Evolutionary conservation across 1,284 basidiomycete genomes (phyloP).

Genomic region (Tausonia pullulans): DNA sequence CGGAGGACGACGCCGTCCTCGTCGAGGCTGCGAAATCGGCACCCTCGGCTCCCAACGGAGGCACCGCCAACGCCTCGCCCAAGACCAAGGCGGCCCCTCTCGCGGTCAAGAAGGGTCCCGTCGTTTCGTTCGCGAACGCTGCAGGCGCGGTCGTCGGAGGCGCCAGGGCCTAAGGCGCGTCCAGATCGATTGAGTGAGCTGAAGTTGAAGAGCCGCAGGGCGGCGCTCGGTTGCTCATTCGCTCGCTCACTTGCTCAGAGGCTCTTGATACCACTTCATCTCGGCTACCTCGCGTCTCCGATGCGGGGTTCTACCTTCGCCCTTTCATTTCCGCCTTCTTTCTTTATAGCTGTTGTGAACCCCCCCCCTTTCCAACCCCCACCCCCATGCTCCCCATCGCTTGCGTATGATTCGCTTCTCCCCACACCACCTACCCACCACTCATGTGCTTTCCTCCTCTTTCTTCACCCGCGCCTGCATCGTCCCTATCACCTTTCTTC

Average conservation of each 20-base stretch:
- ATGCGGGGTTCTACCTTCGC: no score
- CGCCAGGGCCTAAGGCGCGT: no score
- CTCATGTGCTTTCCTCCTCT: neutral
- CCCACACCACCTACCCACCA: neutral
- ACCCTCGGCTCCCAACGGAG: constrained; percentile 15
- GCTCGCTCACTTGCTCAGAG: neutral
- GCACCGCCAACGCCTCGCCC: neutral
- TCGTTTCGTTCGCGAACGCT: neutral
- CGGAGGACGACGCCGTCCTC: constrained; percentile 31
- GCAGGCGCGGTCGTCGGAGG: neutral
- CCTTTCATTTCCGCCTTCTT: neutral
- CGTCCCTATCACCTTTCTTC: neutral
- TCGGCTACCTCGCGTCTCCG: no score
- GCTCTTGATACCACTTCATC: neutral
- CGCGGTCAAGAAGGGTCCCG: neutral
- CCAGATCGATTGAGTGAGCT: neutral
- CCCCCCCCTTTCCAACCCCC: no score
- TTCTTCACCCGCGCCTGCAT: neutral
- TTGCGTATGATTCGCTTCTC: neutral
- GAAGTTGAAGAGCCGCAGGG: neutral
- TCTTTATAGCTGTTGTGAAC: neutral
- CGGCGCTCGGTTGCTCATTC: neutral
- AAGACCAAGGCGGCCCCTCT: neutral
- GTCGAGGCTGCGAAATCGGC: constrained; percentile 20
- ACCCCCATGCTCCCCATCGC: neutral